Conservation (phyloP, 129 eudicot species). For the Lactuca sativa region DNA sequence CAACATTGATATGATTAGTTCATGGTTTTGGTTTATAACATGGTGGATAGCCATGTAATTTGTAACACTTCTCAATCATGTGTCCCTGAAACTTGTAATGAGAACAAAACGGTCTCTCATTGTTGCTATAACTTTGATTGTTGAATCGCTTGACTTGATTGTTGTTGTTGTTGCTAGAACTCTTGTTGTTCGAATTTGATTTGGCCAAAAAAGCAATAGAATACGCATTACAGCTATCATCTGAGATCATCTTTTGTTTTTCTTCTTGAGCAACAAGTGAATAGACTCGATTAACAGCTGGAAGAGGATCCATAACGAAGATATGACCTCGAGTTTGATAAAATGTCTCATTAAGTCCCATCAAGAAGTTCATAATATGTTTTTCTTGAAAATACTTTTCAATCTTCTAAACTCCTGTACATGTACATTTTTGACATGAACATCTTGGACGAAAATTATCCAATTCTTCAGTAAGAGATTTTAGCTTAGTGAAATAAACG, state of each 20-base stretch:
- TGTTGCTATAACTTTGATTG: no score
- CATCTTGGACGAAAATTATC: background rate
- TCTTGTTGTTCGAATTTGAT: background rate
- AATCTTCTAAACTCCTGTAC: background rate
- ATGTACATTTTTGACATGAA: background rate
- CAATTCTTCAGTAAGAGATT: background rate
- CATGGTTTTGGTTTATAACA: no score
- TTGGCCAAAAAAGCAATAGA: background rate
- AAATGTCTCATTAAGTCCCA: background rate
- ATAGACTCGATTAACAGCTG: background rate
- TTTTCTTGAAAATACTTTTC: background rate
- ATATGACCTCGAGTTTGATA: background rate
- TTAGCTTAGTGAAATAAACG: background rate
- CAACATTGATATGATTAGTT: background rate
- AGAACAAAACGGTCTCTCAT: background rate
- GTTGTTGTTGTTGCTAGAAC: fast-evolving
- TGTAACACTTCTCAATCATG: no score
- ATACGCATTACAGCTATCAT: no score
- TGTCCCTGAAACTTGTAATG: background rate
- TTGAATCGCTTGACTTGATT: no score
- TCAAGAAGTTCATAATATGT: background rate
- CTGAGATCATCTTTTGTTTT: background rate
- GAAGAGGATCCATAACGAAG: background rate
- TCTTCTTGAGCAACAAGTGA: background rate
- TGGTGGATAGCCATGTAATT: no score